Evolutionary conservation across 139 green algal species (phyloP).

Genomic region (Micromonas commoda): DNA sequence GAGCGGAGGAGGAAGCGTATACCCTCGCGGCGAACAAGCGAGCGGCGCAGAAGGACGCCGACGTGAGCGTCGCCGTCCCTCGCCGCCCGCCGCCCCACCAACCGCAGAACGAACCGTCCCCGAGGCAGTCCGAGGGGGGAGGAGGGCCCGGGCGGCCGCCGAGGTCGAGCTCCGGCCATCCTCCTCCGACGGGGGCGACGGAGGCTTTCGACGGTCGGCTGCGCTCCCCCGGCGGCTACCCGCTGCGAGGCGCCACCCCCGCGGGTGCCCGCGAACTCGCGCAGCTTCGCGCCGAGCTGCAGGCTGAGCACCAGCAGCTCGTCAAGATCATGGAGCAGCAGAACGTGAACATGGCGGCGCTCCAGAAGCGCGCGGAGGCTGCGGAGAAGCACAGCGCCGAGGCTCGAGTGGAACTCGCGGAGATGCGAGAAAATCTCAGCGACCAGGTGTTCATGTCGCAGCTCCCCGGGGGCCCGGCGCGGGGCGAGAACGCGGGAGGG

Average conservation of each 20-base stretch:
- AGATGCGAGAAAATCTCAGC: background rate
- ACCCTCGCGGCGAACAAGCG: background rate
- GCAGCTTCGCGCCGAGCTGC: background rate
- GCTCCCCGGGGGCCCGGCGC: background rate
- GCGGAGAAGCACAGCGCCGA: background rate
- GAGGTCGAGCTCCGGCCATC: too few relatives aligned
- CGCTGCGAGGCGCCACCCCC: background rate
- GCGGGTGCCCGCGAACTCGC: background rate
- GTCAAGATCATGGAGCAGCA: background rate
- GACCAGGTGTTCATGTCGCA: background rate
- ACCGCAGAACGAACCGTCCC: background rate
- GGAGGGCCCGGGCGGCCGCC: too few relatives aligned
- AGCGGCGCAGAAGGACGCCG: too few relatives aligned
- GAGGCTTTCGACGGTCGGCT: too few relatives aligned
- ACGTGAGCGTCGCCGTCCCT: too few relatives aligned
- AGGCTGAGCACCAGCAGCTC: background rate
- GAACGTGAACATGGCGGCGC: background rate
- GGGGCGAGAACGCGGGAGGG: background rate
- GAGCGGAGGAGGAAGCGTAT: background rate
- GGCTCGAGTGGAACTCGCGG: background rate
- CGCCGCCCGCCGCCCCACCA: background rate
- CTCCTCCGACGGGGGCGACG: too few relatives aligned
- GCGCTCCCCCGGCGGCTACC: background rate
- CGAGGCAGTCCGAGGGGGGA: too few relatives aligned
- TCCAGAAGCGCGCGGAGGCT: background rate